Conservation (phyloP, 139 green algal genomes). For the Micractinium sp. region DNA sequence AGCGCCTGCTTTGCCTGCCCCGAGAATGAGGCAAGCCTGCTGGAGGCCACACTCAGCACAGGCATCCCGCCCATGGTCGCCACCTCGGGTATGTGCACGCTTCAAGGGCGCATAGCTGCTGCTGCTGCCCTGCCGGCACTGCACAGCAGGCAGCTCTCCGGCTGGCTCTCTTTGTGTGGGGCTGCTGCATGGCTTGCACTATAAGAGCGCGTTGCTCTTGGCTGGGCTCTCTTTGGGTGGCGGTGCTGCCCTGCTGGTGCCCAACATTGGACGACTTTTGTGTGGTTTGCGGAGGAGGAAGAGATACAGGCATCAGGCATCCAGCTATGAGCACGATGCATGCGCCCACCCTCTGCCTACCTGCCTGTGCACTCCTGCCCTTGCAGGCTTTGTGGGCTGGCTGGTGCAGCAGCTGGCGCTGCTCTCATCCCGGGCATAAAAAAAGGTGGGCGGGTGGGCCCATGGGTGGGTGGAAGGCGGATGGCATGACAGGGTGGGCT, state of each 20-base stretch:
- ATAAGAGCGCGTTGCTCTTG: too few relatives aligned
- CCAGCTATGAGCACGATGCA: too few relatives aligned
- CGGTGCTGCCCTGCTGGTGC: too few relatives aligned
- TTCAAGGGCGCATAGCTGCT: too few relatives aligned
- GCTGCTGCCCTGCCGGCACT: too few relatives aligned
- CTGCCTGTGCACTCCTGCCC: neutral
- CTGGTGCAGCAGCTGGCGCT: conserved; percentile 30
- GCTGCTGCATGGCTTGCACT: too few relatives aligned
- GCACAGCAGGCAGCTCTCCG: too few relatives aligned
- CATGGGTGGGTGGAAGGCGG: neutral
- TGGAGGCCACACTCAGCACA: conserved; percentile 36
- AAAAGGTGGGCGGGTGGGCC: conserved; percentile 12
- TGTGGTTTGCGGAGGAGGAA: too few relatives aligned
- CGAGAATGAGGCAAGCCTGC: conserved; percentile 60
- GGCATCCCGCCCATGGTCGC: conserved; percentile 1
- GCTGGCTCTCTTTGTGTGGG: too few relatives aligned
- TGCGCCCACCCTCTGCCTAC: neutral
- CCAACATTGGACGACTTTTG: neutral
- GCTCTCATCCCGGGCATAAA: conserved; percentile 41
- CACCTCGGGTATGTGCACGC: neutral
- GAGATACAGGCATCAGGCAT: too few relatives aligned
- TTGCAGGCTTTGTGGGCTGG: conserved; percentile 26
- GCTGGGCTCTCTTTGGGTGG: too few relatives aligned
- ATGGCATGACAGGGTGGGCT: neutral
- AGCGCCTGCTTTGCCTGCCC: conserved; percentile 75